Percentiles rank a stretch among this genome's conserved stretches.
Evolutionary conservation across 352 stramenopile genomes (phyloP).

Genomic region (Thraustochytrium sp.): DNA sequence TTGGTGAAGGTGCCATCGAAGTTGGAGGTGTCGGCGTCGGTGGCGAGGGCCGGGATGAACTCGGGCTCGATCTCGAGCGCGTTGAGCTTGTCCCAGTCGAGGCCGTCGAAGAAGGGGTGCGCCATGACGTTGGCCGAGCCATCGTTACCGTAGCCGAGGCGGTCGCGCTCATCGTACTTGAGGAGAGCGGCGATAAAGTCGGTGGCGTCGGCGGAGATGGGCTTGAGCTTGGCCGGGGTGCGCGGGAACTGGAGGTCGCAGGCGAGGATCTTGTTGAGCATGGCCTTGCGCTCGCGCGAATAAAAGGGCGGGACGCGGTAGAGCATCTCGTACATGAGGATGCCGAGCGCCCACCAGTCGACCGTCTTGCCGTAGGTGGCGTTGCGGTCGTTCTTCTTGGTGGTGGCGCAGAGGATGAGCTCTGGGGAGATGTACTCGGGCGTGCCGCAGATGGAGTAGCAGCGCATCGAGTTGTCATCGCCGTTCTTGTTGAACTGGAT

Average conservation of each 20-base stretch:
- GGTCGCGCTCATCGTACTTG: constrained; percentile 81
- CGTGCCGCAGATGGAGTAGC: constrained; percentile 93
- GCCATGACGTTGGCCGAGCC: constrained; percentile 77
- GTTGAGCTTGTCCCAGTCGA: constrained; percentile 80
- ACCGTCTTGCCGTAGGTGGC: constrained; percentile 90
- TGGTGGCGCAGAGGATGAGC: constrained; percentile 69
- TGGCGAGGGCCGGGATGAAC: constrained; percentile 74
- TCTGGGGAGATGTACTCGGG: constrained; percentile 96
- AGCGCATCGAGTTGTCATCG: constrained; percentile 82
- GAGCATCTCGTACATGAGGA: constrained; percentile 85
- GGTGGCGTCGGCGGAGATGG: constrained; percentile 46
- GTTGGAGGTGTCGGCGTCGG: constrained; percentile 77
- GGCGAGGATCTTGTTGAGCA: constrained; percentile 96
- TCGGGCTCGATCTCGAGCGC: constrained; percentile 74
- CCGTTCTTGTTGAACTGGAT: constrained; percentile 95
- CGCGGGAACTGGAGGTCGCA: constrained; percentile 88
- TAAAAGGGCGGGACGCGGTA: constrained; percentile 88
- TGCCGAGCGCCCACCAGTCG: constrained; percentile 91
- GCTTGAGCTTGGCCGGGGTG: neutral
- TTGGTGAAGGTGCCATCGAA: constrained; percentile 62
- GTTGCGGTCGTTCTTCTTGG: constrained; percentile 61
- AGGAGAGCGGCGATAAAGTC: constrained; percentile 61
- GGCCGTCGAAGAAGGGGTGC: constrained; percentile 82
- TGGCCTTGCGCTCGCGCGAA: constrained; percentile 83
- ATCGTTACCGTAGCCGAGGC: constrained; percentile 81